Evolutionary conservation across 257 asterid species (phyloP), one percentile per base, ranked within the genome.

Genomic region (Craterostigma plantagineum): DNA sequence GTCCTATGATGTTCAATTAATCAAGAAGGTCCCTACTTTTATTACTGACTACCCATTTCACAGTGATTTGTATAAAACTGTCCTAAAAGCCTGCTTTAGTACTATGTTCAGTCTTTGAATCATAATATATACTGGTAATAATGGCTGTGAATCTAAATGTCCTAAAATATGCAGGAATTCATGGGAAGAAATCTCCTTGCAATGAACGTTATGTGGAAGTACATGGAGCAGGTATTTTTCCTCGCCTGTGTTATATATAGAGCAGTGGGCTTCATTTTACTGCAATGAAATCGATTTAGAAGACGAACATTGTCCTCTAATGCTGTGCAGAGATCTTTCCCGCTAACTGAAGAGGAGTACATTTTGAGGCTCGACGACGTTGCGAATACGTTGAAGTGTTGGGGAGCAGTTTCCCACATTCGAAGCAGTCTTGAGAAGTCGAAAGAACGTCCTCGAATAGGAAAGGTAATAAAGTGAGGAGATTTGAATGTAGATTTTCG

Each of bases 371-470:
- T 87, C 13, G 98, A 87, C 60, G 82, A 79, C 45, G 95, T 82
- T 55, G 95, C 95, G 15, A 87, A 82, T 66, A 71, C 68, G 36
- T 68, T 87, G 54, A 87, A 66, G 67, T 79, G 95, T 43, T 87
- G 95, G 98, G 98, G 98, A 68, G 98, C 98, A 18, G 98, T 87
- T 59, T 87, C 98, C 6, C 98, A 87, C 59, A 57, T 87, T 36
- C 78, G 98, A 33, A 82, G 38, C 68, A 73, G 74, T 66, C 85
- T 87, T 15, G 67, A 70, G 62, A 82, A 74, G 65, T 63, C 57
- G 53, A 87, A 79, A 70, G 95, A 87, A 64, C 79, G 98, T 30
- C 95, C 95, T 41, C 81, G 95, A 43, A 82, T 82, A 43, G 98
- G 95, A 52, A 87, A 87, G 92, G 87, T 76, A 58, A 52, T 48